Percentiles rank a stretch among this genome's conserved stretches.
Evolutionary conservation across 768 basidiomycete species (phyloP).

Genomic region (Suillus lakei): DNA sequence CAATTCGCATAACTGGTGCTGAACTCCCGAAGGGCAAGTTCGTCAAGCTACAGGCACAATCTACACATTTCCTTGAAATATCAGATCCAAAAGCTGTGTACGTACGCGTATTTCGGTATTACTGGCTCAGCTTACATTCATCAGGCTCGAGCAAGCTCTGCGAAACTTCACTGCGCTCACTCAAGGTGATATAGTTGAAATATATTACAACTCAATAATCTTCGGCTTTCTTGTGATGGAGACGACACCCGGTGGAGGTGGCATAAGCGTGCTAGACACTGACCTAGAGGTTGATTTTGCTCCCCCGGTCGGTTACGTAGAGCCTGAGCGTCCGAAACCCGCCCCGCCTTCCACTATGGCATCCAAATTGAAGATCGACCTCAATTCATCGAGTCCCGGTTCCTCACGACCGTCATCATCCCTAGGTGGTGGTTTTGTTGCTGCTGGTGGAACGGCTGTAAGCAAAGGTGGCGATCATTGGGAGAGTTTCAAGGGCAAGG

Average conservation of each 20-base stretch:
- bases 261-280: slow-evolving; percentile 90
- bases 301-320: slow-evolving; percentile 90
- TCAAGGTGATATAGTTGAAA: slow-evolving; percentile 97
- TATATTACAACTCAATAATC: slow-evolving; percentile 93
- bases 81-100: slow-evolving; percentile 98
- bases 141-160: slow-evolving; percentile 91
- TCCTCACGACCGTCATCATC: slow-evolving; percentile 83
- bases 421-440: slow-evolving; percentile 67
- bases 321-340: slow-evolving; percentile 87
- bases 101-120: slow-evolving; percentile 35
- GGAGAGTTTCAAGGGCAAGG: slow-evolving; percentile 97
- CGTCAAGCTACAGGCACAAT: slow-evolving; percentile 96
- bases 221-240: slow-evolving; percentile 98
- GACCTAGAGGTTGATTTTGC: slow-evolving; percentile 99
- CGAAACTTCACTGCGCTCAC: slow-evolving; percentile 92
- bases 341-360: slow-evolving; percentile 91
- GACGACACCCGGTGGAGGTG: slow-evolving; percentile 80
- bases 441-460: slow-evolving; percentile 53
- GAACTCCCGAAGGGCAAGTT: slow-evolving; percentile 91
- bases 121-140: slow-evolving; percentile 1
- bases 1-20: slow-evolving; percentile 89
- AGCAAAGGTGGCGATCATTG: slow-evolving; percentile 83
- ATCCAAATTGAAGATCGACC: slow-evolving; percentile 93
- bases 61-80: slow-evolving; percentile 93
- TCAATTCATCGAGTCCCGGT: slow-evolving; percentile 84